Base-by-base conservation (phyloP, 495 filamentous ascomycete genomes). In the Podospora pseudocomata region DNA sequence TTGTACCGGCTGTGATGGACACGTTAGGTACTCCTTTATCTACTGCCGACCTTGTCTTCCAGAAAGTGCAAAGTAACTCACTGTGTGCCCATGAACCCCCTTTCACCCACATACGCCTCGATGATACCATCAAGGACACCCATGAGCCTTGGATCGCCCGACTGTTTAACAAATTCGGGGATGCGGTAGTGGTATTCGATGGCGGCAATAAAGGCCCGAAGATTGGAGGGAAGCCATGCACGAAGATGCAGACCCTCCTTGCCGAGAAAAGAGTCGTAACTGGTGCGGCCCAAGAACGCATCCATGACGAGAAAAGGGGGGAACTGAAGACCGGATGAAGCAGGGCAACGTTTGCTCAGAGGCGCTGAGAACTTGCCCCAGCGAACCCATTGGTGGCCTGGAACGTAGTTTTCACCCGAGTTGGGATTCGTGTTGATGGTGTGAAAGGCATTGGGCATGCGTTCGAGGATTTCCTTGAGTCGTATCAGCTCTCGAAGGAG, bases 1-100 rank as follows among this genome's bases (percentile, higher is more conserved):
- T 84, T 85, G 68, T 84, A 84, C 59, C 81, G 73, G 67, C 39
- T 49, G 39, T 49, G 15, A 49, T 16, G 15, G 39, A 49, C 5
- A 2, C 39, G 39, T 49, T 49, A 13, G 39, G 39, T 13, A 49
- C 39, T 16, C 15, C 15, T 49, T 11, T 23, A 23, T 23, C 23
- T 23, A 23, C 23, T 23, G 23, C 1, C 23, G 23, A 23, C 23
- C 23, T 23, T 23, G 23, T 23, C 23, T 23, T 23, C 23, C 23
- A 23, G 23, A 23, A 23, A 49, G 15, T 49, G 39, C 13, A 3
- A 13, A 49, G 13, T 5, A 49, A 49, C 39, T 49, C 13, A 49
- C 39, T 84, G 82, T 1, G 82, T 81, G n/a, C 82, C 81, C 83
- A 84, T 82, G 66, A 85, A 85, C 11, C 83, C 82, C 19, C 83